A percentile compares a stretch with the other conserved stretches of the same genome.
phyloP scores from a whole-genome alignment of 2,329 filamentous ascomycete genomes.

The Trichoderma hamatum region DNA sequence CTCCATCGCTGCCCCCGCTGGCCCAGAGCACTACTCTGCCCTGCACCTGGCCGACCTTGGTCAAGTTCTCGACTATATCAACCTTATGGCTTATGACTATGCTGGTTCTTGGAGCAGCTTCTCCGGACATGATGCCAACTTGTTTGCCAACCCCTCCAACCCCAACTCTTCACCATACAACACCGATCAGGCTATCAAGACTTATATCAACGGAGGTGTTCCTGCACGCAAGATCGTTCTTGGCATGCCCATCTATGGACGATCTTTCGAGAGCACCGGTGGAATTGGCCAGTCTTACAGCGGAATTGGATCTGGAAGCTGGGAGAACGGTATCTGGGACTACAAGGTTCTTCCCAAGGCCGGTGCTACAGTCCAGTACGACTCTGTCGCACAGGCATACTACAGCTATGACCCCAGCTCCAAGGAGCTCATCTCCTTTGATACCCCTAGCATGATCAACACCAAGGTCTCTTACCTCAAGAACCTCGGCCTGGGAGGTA shows the following conservation, averaged over 20 bases:
- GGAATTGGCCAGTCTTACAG: slow-evolving; percentile 67
- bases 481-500: slow-evolving; percentile 66
- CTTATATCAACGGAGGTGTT: slow-evolving; percentile 67
- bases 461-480: slow-evolving; percentile 69
- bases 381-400: slow-evolving; percentile 61
- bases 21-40: slow-evolving; percentile 51
- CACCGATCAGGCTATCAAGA: slow-evolving; percentile 64
- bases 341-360: slow-evolving; percentile 74
- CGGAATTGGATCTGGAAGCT: slow-evolving; percentile 68
- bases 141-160: slow-evolving; percentile 60
- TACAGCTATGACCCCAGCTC: slow-evolving; percentile 69
- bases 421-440: slow-evolving; percentile 71
- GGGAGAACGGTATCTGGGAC: slow-evolving; percentile 77
- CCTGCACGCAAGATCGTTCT: slow-evolving; percentile 69
- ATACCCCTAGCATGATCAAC: slow-evolving; percentile 62
- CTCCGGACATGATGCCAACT: slow-evolving; percentile 72
- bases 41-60: slow-evolving; percentile 54
- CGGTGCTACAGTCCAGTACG: slow-evolving; percentile 60
- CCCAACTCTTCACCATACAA: slow-evolving; percentile 68
- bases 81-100: slow-evolving; percentile 79
- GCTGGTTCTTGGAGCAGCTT: slow-evolving; percentile 69
- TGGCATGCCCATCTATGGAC: slow-evolving; percentile 68
- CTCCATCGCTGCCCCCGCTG: slow-evolving; percentile 57
- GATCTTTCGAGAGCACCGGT: slow-evolving; percentile 47
- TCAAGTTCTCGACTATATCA: slow-evolving; percentile 57